Base-by-base conservation (phyloP, 768 basidiomycete species). In the Wakefieldia striispora region DNA sequence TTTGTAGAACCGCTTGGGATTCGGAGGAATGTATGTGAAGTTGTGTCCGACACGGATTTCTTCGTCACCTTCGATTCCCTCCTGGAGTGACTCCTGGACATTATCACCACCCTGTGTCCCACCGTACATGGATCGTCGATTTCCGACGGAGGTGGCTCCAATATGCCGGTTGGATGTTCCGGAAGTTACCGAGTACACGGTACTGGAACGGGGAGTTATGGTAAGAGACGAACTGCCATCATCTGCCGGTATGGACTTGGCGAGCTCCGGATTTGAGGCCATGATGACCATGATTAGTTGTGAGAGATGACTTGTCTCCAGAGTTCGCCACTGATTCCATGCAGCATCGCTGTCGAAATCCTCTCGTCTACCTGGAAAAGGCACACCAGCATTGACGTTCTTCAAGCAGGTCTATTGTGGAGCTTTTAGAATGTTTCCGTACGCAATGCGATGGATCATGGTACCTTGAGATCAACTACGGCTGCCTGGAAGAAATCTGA, bases 1-100 rank as follows among this genome's bases (percentile, higher is more conserved):
- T 55, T 83, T 83, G 75, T 95, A 99, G 66, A 80, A 91, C 59
- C 81, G 83, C 68, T 81, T 83, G 7, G 95, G 89, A 63, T 89
- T 90, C 14, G 91, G 84, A 3, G 95, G 95, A 52, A 98, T 92
- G 65, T 81, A 97, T 0, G 89, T 91, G 73, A 94, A 97, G 58
- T 86, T 75, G 55, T 86, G 83, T 23, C 86, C 86, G 39, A 81
- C 80, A 29, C 78, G 79, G 37, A 88, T 74, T 40, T 88, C 85
- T 11, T 88, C 88, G 54, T 88, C 87, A 10, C 69, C 80, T 6
- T 77, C 77, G 7, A 74, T 57, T 17, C 74, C 76, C 14, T 72
- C 72, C 21, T 64, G 66, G 12, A 71, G 65, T 2, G 67, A 59
- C 27, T 71, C 66, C 7, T 68, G 57, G 49, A 70, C 55, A 43